Percentiles rank a stretch among this genome's conserved stretches.
Evolutionary conservation across 148 eudicot species (phyloP).

Genomic region (Nyssa sinensis): DNA sequence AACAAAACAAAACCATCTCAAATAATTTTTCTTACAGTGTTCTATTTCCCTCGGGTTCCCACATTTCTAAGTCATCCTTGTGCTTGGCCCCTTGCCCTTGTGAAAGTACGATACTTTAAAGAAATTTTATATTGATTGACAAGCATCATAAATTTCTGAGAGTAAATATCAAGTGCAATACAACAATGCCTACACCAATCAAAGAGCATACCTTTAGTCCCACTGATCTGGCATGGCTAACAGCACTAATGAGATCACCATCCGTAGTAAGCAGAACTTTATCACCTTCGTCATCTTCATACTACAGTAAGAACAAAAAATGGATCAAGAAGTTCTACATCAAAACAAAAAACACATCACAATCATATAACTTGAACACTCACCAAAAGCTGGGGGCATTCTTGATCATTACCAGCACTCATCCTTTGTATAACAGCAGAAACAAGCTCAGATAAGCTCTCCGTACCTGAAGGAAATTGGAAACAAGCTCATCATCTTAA

Average conservation of each 20-base stretch:
- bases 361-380: conserved; percentile 19
- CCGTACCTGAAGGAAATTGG: conserved; percentile 48
- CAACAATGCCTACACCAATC: background rate
- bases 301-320: conserved; percentile 38
- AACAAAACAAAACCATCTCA: too few relatives aligned
- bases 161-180: background rate
- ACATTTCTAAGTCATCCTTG: too few relatives aligned
- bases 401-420: conserved; percentile 42
- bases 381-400: conserved; percentile 69
- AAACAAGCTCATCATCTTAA: background rate
- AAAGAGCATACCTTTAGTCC: conserved; percentile 72
- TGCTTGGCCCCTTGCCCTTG: too few relatives aligned
- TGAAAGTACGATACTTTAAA: background rate
- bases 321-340: conserved; percentile 13
- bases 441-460: conserved; percentile 76
- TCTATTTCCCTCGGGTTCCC: too few relatives aligned
- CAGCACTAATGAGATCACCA: conserved; percentile 78
- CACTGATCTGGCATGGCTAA: conserved; percentile 66
- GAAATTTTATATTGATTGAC: background rate
- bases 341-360: background rate
- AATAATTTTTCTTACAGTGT: too few relatives aligned
- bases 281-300: conserved; percentile 96
- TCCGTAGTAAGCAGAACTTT: conserved; percentile 80
- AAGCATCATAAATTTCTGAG: background rate
- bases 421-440: conserved; percentile 68